A percentile compares a stretch with the other conserved stretches of the same genome.
These are phyloP conservation scores for Rhododendron henanense DNA, from an alignment of 148 eudicot species.

Conservation along the genomic window DNA sequence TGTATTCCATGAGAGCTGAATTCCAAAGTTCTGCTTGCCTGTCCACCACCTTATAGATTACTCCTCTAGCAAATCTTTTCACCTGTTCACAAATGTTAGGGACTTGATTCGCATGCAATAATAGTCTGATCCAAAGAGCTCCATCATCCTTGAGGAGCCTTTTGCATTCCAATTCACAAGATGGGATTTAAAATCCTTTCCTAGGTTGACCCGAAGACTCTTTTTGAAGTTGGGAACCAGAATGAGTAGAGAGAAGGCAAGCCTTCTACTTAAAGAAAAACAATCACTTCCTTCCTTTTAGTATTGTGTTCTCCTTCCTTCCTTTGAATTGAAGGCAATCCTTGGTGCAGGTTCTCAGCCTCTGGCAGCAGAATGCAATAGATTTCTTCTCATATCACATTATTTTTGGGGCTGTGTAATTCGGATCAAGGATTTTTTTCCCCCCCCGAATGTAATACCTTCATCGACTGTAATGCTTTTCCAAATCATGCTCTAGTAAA, in stretches of 20 bases:
- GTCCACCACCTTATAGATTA: not conserved
- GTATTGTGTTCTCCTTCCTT: not conserved
- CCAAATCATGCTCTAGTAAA: not conserved
- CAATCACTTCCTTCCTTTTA: not conserved
- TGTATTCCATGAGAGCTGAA: not conserved
- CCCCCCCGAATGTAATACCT: not conserved
- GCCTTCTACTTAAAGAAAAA: not conserved
- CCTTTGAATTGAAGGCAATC: not conserved
- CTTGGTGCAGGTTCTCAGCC: not conserved
- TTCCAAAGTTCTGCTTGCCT: not conserved
- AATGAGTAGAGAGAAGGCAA: not conserved
- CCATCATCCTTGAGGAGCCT: not conserved
- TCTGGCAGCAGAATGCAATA: not conserved
- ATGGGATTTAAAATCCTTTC: not conserved
- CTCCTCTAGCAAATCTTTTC: not conserved
- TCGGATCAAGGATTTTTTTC: not conserved
- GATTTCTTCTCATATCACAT: not conserved
- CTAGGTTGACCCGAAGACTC: not conserved
- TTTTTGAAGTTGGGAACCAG: not conserved
- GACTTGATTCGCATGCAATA: not conserved
- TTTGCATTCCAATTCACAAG: not conserved
- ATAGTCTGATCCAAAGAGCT: not conserved
- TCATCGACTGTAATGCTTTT: not conserved
- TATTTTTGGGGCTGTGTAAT: not conserved
- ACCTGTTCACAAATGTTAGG: not conserved